phyloP scores from a whole-genome alignment of 805 yeast genomes.

The Metschnikowia anglica region DNA sequence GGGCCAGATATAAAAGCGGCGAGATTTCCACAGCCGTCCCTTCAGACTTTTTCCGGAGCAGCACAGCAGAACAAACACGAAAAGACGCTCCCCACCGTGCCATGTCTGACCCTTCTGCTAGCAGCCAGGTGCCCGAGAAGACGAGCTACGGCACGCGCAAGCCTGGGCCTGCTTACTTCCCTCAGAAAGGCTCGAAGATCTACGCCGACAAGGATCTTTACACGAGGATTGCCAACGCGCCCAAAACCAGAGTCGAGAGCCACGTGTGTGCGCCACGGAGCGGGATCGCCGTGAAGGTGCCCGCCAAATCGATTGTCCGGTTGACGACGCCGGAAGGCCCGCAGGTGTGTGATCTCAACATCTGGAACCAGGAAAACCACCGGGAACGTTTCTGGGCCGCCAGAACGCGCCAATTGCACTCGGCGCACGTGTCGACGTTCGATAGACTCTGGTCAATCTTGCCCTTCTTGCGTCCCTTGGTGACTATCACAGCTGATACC shows the following conservation, averaged over 20 bases:
- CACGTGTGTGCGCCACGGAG: constrained; percentile 52
- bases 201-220: constrained; percentile 52
- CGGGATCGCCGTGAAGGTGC: constrained; percentile 63
- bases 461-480: constrained; percentile 64
- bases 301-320: constrained; percentile 57
- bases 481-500: constrained; percentile 63
- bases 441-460: constrained; percentile 66
- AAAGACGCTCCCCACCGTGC: no score
- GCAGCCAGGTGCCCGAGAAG: constrained; percentile 31
- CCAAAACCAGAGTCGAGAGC: constrained; percentile 43
- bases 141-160: constrained; percentile 38
- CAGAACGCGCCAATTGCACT: constrained; percentile 63
- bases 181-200: constrained; percentile 53
- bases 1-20: no score
- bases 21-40: no score
- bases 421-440: constrained; percentile 58
- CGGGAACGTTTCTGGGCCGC: constrained; percentile 70
- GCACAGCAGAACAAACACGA: no score
- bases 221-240: constrained; percentile 42
- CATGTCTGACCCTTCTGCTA: constrained; percentile 8
- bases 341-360: constrained; percentile 67
- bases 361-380: constrained; percentile 61
- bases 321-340: constrained; percentile 68
- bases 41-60: no score
- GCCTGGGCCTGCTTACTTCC: constrained; percentile 58